Conservation (phyloP, 306 rosid genomes). For the Rubus parviflorus region DNA sequence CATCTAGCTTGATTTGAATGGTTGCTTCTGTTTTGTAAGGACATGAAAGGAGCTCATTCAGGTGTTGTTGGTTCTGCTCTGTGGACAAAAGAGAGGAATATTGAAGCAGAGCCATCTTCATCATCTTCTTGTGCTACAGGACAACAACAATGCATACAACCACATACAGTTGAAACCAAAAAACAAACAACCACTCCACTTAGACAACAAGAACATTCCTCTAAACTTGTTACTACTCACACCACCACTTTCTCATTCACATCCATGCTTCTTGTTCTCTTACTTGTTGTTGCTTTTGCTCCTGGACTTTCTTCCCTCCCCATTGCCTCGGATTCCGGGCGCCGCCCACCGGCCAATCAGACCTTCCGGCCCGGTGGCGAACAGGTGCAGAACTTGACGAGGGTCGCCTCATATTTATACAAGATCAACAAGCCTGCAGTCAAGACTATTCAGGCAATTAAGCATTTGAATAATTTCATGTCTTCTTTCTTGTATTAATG, state of each 20-base stretch:
- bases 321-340: constrained; percentile 34
- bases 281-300: constrained; percentile 49
- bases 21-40: constrained; percentile 59
- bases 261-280: constrained; percentile 57
- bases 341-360: constrained; percentile 45
- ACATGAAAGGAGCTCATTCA: constrained; percentile 58
- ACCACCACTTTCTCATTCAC: constrained; percentile 29
- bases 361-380: constrained; percentile 42
- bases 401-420: constrained; percentile 47
- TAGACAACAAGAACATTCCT: constrained; percentile 40
- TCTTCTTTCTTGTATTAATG: not conserved
- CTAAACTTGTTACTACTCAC: constrained; percentile 44
- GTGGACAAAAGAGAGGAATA: constrained; percentile 55
- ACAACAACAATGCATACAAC: constrained; percentile 70
- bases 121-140: constrained; percentile 42
- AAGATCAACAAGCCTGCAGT: constrained; percentile 81
- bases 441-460: constrained; percentile 76
- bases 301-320: constrained; percentile 54
- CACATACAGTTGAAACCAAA: constrained; percentile 33
- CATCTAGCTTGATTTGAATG: constrained; percentile 31
- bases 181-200: constrained; percentile 39
- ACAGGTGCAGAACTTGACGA: constrained; percentile 45
- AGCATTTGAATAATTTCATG: constrained; percentile 7
- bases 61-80: constrained; percentile 22
- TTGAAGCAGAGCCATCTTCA: constrained; percentile 22